Conservation (phyloP, 192 early-diverging fungal species). For the Podila horticola region DNA sequence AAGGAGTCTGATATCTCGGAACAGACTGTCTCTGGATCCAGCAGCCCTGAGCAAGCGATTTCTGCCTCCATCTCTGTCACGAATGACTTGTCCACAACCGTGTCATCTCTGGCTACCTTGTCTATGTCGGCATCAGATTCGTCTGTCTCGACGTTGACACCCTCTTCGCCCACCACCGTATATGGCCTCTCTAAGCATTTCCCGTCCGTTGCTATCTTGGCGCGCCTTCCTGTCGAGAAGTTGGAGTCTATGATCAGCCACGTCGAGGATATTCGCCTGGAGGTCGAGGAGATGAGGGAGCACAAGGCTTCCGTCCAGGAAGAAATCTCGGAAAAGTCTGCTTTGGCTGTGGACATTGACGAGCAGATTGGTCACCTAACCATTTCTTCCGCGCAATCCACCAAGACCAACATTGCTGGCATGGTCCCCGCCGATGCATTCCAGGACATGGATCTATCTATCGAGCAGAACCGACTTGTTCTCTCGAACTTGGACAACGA, state of each 20-base stretch:
- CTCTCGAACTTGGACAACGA: conserved; percentile 22
- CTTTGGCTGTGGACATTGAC: background rate
- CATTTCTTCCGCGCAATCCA: background rate
- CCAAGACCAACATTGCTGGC: background rate
- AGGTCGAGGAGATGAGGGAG: conserved; percentile 21
- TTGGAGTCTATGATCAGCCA: background rate
- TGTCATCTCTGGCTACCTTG: conserved; percentile 1
- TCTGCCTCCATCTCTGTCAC: too few species aligned
- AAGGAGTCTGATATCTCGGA: background rate
- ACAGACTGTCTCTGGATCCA: background rate
- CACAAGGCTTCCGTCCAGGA: conserved; percentile 19
- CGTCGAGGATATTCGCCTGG: conserved; percentile 7
- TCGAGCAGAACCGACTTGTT: conserved; percentile 6
- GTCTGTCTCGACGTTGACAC: conserved; percentile 10
- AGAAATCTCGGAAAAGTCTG: conserved; percentile 2
- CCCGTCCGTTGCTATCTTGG: background rate
- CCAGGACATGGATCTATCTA: conserved; percentile 2
- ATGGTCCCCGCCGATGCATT: background rate
- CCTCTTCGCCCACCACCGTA: background rate
- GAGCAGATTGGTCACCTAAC: background rate
- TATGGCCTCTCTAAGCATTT: background rate
- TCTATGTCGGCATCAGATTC: background rate
- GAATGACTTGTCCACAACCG: background rate
- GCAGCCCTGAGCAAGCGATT: background rate
- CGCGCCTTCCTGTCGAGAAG: conserved; percentile 5